Base-by-base conservation (phyloP, 2,329 filamentous ascomycete species). In the Penicillium janthinellum region DNA sequence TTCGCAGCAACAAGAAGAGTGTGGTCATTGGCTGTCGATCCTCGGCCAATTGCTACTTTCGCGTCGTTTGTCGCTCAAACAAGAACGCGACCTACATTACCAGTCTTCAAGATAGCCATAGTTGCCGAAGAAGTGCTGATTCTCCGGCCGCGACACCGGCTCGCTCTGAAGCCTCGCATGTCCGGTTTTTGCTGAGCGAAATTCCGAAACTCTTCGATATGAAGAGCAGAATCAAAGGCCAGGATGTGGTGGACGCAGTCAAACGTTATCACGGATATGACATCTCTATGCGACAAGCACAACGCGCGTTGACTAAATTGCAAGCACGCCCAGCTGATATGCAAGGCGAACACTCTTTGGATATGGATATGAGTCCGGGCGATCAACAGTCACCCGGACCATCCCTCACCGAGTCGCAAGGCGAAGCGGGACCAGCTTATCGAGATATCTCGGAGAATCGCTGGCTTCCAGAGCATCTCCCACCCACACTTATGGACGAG, bases 201-300 rank as follows among this genome's bases (percentile, higher is more conserved):
- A 77, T 77, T 17, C 75, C 74, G 2, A 77, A 76, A 51, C 66
- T 77, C 2, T 77, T 77, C 63, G 74, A 77, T 56, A 70, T 75
- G 73, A 73, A 70, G 45, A 70, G 62, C 58, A 74, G 69, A 51
- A 73, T 77, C 51, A 72, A 70, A 38, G 72, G 70, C 4, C 73
- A 77, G 61, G 73, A 77, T 44, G 74, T 76, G 41, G 75, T 77
- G 39, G 74, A 77, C 49, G 75, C 75, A 0, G 73, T 77, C 14
- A 77, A 76, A 64, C 72, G 75, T 22, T 77, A 76, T 62, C 75
- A 77, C 63, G 75, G 74, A 53, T 76, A 76, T 62, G 73, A 76
- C 47, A 77, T 77, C 37, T 74, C 74, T 2, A 74, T 73, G 65
- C 68, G 73, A 63, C 75, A 77, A 60, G 74, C 75, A 20, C 75